Conservation (phyloP, 106 monocot genomes). For the Triglochin maritima region DNA sequence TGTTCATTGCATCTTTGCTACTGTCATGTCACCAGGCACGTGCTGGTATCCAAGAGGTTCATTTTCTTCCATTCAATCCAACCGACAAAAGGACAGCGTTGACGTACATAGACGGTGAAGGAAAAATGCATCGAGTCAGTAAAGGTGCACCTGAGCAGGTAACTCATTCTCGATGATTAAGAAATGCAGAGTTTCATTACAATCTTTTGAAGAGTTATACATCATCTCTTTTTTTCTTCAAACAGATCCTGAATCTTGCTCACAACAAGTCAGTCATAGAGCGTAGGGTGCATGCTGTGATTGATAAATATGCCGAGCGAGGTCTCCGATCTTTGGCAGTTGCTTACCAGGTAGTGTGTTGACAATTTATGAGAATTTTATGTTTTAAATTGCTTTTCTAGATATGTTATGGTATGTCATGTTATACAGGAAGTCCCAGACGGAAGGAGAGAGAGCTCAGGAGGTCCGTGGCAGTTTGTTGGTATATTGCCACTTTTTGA, state of each 20-base stretch:
- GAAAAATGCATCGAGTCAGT: conserved; percentile 28
- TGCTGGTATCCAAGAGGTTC: conserved; percentile 27
- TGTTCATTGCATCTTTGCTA: conserved; percentile 27
- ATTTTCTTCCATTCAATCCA: conserved; percentile 34
- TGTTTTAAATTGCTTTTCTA: not conserved
- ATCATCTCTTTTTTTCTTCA: not conserved
- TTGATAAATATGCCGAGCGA: conserved; percentile 97
- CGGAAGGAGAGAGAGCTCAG: conserved; percentile 70
- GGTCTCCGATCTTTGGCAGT: conserved; percentile 93
- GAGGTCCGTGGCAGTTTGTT: conserved; percentile 80
- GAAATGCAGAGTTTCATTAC: too few species aligned
- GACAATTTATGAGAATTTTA: not conserved
- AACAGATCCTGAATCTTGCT: conserved; percentile 80
- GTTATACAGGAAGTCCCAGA: conserved; percentile 72
- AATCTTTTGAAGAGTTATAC: too few species aligned
- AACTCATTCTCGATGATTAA: not conserved
- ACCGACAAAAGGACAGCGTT: conserved; percentile 32
- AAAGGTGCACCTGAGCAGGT: conserved; percentile 35
- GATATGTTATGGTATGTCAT: not conserved
- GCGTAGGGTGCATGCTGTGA: conserved; percentile 80
- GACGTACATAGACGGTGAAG: conserved; percentile 19
- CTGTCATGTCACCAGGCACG: conserved; percentile 14
- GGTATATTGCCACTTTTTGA: conserved; percentile 90
- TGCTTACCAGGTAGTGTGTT: conserved; percentile 60
- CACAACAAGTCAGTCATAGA: conserved; percentile 94